These are phyloP conservation scores for Adansonia digitata DNA, from an alignment of 345 rosid genomes.

Conservation along the genomic window DNA sequence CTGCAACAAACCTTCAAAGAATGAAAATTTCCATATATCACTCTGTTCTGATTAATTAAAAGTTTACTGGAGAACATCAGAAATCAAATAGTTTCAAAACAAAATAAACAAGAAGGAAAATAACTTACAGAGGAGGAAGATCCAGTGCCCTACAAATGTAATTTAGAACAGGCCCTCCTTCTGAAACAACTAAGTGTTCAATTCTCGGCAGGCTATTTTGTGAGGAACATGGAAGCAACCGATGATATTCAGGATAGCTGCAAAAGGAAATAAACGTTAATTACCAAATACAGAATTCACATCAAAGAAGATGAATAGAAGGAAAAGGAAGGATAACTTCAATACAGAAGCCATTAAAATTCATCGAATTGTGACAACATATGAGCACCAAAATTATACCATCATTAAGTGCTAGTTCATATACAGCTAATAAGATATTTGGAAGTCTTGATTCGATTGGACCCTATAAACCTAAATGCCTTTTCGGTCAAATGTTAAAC, in stretches of 20 bases:
- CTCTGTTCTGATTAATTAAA: constrained; percentile 13
- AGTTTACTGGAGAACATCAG: not conserved
- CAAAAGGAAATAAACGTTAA: constrained; percentile 9
- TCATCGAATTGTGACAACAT: not conserved
- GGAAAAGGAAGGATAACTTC: constrained; percentile 10
- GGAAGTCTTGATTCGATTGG: not conserved
- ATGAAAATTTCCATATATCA: constrained; percentile 37
- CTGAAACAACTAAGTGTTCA: constrained; percentile 75
- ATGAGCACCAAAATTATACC: not conserved
- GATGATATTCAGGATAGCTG: constrained; percentile 59
- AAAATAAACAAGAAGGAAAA: constrained; percentile 1
- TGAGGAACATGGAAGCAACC: constrained; percentile 73
- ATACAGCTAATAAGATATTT: not conserved
- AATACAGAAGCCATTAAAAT: not conserved
- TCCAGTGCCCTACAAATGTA: constrained; percentile 53
- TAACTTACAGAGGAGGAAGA: constrained; percentile 84
- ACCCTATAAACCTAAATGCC: not conserved
- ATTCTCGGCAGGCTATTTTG: constrained; percentile 58
- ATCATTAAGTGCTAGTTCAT: not conserved
- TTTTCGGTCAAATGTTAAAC: not conserved
- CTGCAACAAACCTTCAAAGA: constrained; percentile 91
- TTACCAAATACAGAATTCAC: not conserved
- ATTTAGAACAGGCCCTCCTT: constrained; percentile 56
- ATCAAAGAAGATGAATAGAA: not conserved
- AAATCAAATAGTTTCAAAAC: not conserved